Evolutionary conservation across 2,329 filamentous ascomycete genomes (phyloP).

Genomic region (Colletotrichum orbiculare): DNA sequence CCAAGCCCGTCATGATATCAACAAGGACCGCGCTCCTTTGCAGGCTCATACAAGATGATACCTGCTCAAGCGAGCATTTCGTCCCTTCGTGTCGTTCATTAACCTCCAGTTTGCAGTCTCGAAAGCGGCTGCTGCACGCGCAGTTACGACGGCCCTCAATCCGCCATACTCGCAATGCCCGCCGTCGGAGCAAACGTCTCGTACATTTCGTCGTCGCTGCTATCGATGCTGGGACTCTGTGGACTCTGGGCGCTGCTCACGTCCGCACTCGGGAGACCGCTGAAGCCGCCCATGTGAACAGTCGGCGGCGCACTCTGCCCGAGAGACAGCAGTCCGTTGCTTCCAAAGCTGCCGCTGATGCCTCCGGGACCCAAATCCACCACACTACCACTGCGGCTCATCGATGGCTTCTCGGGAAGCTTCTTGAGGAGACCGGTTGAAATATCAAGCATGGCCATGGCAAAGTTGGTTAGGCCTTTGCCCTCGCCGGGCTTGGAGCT

Average conservation of each 20-base stretch:
- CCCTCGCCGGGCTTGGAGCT: conserved; percentile 77
- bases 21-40: background rate
- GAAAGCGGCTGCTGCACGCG: conserved; percentile 1
- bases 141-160: conserved; percentile 27
- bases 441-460: conserved; percentile 82
- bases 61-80: conserved; percentile 14
- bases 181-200: conserved; percentile 53
- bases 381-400: conserved; percentile 66
- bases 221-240: conserved; percentile 58
- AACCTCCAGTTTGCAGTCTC: conserved; percentile 9
- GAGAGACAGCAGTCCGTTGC: conserved; percentile 34
- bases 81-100: conserved; percentile 22
- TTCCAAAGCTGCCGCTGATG: conserved; percentile 49
- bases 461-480: conserved; percentile 71
- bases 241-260: conserved; percentile 65
- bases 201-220: conserved; percentile 68
- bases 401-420: conserved; percentile 76
- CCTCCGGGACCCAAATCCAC: conserved; percentile 55
- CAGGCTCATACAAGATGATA: background rate
- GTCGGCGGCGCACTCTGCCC: conserved; percentile 31
- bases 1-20: background rate
- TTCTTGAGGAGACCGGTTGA: conserved; percentile 75
- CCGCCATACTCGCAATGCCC: conserved; percentile 46
- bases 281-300: conserved; percentile 48
- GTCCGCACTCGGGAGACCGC: conserved; percentile 59